Evolutionary conservation across 345 rosid genomes (phyloP).

Genomic region (Dimocarpus longan): DNA sequence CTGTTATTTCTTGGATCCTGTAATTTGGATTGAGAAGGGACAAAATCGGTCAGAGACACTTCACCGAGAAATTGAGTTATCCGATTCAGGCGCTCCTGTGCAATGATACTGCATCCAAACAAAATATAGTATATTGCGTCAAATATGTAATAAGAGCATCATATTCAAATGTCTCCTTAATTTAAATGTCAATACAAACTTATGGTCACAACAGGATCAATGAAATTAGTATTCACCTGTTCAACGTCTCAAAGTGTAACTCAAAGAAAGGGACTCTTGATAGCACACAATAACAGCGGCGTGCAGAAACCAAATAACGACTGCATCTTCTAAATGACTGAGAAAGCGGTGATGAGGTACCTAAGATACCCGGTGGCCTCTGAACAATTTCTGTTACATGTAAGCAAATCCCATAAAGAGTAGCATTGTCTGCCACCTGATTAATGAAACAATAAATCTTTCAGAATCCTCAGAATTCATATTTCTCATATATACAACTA

Average conservation of each 20-base stretch:
- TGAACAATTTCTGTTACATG: slow-evolving; percentile 91
- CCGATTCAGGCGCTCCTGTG: slow-evolving; percentile 96
- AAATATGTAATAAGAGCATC: not conserved
- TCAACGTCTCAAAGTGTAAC: slow-evolving; percentile 92
- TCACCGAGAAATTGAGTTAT: slow-evolving; percentile 81
- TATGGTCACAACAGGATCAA: slow-evolving; percentile 19
- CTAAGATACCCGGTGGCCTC: slow-evolving; percentile 80
- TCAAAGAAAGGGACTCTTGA: slow-evolving; percentile 96
- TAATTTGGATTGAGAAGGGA: slow-evolving; percentile 43
- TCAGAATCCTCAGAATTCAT: slow-evolving; percentile 23
- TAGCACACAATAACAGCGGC: slow-evolving; percentile 95
- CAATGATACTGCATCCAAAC: slow-evolving; percentile 78
- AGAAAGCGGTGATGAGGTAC: slow-evolving; percentile 57
- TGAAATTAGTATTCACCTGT: slow-evolving; percentile 59
- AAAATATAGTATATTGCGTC: slow-evolving; percentile 26
- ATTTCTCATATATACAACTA: slow-evolving; percentile 15
- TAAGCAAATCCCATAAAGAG: slow-evolving; percentile 93
- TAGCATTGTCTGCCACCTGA: slow-evolving; percentile 92
- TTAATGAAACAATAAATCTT: slow-evolving; percentile 25
- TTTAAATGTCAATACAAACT: slow-evolving; percentile 17
- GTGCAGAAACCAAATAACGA: slow-evolving; percentile 90
- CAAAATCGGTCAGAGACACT: slow-evolving; percentile 55
- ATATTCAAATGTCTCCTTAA: slow-evolving; percentile 14
- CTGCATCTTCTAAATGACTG: slow-evolving; percentile 57
- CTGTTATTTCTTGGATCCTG: slow-evolving; percentile 44